Conservation (phyloP, 2,329 filamentous ascomycete genomes). For the Teratosphaeriaceae sp. region DNA sequence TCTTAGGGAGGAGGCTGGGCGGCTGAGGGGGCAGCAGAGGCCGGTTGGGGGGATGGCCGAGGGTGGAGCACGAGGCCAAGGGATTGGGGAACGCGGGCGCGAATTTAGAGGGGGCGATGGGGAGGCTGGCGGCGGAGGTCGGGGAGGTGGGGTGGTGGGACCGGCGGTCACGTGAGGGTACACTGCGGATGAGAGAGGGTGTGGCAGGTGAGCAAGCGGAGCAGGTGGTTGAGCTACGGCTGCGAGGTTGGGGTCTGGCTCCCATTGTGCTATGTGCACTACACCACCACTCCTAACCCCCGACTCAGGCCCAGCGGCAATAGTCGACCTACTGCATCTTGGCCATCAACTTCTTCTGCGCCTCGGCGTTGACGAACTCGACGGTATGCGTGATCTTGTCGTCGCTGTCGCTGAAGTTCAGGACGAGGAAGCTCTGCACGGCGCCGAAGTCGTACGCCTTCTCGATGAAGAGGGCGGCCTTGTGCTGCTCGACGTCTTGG, state of each 20-base stretch:
- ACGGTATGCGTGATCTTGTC: slow-evolving; percentile 11
- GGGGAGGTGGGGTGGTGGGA: neutral
- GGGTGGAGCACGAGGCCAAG: slow-evolving; percentile 5
- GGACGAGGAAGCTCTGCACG: slow-evolving; percentile 9
- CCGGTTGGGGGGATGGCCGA: slow-evolving; percentile 1
- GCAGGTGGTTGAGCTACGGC: no score
- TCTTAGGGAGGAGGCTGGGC: neutral
- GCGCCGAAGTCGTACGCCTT: slow-evolving; percentile 11
- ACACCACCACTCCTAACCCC: neutral
- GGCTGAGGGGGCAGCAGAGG: neutral
- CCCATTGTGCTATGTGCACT: neutral
- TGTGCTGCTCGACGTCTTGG: slow-evolving; percentile 11
- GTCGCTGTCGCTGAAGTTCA: slow-evolving; percentile 9
- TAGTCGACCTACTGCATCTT: slow-evolving; percentile 4
- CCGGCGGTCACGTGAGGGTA: no score
- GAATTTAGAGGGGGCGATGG: neutral
- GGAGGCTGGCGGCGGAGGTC: neutral
- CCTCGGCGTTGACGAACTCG: slow-evolving; percentile 12
- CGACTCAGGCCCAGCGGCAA: no score
- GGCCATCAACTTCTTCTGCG: slow-evolving; percentile 11
- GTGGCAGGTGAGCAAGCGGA: no score
- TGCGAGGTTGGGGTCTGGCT: no score
- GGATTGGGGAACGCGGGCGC: neutral
- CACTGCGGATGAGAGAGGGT: no score
- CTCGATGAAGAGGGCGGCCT: slow-evolving; percentile 8